A percentile compares a stretch with the other conserved stretches of the same genome.
Conservation (phyloP, 2,329 filamentous ascomycete species). For the Fusarium chlamydosporum region DNA sequence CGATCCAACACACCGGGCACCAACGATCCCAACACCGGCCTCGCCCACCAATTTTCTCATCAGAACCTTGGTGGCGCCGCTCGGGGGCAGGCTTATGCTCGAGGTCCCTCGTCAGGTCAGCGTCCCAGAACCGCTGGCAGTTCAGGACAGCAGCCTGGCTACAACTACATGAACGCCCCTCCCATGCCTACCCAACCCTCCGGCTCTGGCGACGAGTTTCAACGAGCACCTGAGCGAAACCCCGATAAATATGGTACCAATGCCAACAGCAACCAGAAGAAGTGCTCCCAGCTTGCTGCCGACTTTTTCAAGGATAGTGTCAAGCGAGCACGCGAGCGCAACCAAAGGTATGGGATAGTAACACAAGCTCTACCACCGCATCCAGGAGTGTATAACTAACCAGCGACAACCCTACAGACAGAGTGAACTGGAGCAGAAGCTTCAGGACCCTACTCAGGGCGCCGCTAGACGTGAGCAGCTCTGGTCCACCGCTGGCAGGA, state of each 20-base stretch:
- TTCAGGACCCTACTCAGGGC: slow-evolving; percentile 81
- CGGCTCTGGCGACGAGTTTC: slow-evolving; percentile 78
- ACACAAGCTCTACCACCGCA: not conserved
- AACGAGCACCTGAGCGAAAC: slow-evolving; percentile 85
- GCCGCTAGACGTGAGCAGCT: slow-evolving; percentile 85
- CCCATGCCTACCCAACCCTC: slow-evolving; percentile 73
- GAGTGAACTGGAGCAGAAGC: slow-evolving; percentile 89
- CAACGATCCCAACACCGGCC: slow-evolving; percentile 89
- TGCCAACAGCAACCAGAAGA: slow-evolving; percentile 78
- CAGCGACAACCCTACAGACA: slow-evolving; percentile 70
- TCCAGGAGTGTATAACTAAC: slow-evolving; percentile 23
- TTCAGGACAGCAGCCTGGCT: slow-evolving; percentile 71
- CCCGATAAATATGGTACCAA: slow-evolving; percentile 80
- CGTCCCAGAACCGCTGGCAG: slow-evolving; percentile 88
- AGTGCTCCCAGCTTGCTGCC: slow-evolving; percentile 78
- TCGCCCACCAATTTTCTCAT: slow-evolving; percentile 96
- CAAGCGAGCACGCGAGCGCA: slow-evolving; percentile 93
- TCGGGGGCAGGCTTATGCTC: slow-evolving; percentile 77
- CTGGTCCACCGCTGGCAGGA: slow-evolving; percentile 85
- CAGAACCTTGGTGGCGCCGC: slow-evolving; percentile 87
- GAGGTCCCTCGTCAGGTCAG: slow-evolving; percentile 77
- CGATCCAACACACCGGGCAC: slow-evolving; percentile 71
- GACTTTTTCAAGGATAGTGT: slow-evolving; percentile 99
- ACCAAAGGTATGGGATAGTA: slow-evolving; percentile 78
- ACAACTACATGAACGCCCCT: slow-evolving; percentile 75